A percentile compares a stretch with the other conserved stretches of the same genome.
These are phyloP conservation scores for Drechslerella stenobrocha DNA, from an alignment of 2,329 filamentous ascomycete genomes.

Conservation along the genomic window DNA sequence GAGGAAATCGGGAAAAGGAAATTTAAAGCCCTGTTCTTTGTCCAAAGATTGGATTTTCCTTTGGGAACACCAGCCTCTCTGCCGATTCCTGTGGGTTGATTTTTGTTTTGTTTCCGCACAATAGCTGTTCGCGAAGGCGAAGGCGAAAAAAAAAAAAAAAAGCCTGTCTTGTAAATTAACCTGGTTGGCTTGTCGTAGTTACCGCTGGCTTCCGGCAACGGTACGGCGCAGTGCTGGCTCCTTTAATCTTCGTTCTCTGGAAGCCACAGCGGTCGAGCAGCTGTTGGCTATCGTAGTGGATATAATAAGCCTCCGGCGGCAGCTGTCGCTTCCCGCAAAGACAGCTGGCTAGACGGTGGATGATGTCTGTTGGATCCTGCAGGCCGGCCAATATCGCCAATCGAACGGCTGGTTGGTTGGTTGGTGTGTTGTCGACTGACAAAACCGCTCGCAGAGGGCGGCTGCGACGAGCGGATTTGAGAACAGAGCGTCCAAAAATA, in stretches of 20 bases:
- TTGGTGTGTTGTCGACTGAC: no score
- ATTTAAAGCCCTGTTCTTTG: neutral
- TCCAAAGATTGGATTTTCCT: neutral
- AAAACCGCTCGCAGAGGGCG: no score
- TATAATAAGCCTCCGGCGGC: no score
- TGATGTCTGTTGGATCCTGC: constrained; percentile 33
- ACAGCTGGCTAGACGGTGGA: neutral
- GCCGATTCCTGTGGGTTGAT: no score
- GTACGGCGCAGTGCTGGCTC: constrained; percentile 9
- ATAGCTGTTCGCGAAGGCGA: no score
- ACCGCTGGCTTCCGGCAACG: constrained; percentile 32
- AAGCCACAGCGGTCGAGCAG: no score
- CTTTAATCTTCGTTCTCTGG: constrained; percentile 19
- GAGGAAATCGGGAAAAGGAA: neutral
- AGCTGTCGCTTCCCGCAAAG: no score
- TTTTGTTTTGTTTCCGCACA: no score
- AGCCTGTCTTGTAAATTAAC: neutral
- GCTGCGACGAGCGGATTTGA: no score
- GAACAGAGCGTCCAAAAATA: no score
- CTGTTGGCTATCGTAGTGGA: no score
- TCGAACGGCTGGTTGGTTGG: constrained; percentile 13
- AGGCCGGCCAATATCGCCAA: constrained; percentile 42
- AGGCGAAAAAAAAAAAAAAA: neutral
- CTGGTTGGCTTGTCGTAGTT: constrained; percentile 14
- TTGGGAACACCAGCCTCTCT: no score